Evolutionary conservation across 2,329 filamentous ascomycete species (phyloP).

Genomic region (Fusarium sp.): DNA sequence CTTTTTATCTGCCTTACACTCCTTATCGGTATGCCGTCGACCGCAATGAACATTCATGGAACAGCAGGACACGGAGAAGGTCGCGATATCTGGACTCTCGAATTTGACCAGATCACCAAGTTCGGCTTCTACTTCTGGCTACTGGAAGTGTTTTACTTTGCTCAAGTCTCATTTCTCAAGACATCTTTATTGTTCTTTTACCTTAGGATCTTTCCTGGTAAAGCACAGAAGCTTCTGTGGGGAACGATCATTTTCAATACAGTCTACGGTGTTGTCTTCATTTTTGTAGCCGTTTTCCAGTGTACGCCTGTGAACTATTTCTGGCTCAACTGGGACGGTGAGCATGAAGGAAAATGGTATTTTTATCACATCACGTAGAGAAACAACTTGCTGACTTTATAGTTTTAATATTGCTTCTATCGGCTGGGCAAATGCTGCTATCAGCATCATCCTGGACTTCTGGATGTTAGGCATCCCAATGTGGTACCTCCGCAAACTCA

Average conservation of each 20-base stretch:
- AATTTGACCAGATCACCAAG: constrained; percentile 28
- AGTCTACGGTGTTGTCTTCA: constrained; percentile 49
- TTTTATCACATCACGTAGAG: background rate
- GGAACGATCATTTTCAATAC: constrained; percentile 50
- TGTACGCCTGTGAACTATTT: constrained; percentile 56
- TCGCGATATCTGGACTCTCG: constrained; percentile 52
- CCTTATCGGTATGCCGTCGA: constrained; percentile 39
- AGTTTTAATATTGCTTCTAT: constrained; percentile 38
- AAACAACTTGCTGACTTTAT: background rate
- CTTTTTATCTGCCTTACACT: constrained; percentile 44
- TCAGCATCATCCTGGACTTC: constrained; percentile 58
- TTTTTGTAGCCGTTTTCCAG: constrained; percentile 53
- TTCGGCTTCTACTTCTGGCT: constrained; percentile 51
- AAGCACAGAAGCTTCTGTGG: constrained; percentile 48
- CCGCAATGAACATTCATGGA: constrained; percentile 42
- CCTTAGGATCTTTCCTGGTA: constrained; percentile 55
- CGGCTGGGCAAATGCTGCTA: constrained; percentile 57
- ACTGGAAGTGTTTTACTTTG: constrained; percentile 56
- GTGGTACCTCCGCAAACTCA: constrained; percentile 52
- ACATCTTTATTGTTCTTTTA: constrained; percentile 59
- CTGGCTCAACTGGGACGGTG: constrained; percentile 58
- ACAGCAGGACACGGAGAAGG: constrained; percentile 49
- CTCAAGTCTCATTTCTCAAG: constrained; percentile 55
- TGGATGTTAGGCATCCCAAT: constrained; percentile 59
- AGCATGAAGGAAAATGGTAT: constrained; percentile 55